These are phyloP conservation scores for Yarrowia deformans DNA, from an alignment of 805 yeast species.

Conservation along the genomic window DNA sequence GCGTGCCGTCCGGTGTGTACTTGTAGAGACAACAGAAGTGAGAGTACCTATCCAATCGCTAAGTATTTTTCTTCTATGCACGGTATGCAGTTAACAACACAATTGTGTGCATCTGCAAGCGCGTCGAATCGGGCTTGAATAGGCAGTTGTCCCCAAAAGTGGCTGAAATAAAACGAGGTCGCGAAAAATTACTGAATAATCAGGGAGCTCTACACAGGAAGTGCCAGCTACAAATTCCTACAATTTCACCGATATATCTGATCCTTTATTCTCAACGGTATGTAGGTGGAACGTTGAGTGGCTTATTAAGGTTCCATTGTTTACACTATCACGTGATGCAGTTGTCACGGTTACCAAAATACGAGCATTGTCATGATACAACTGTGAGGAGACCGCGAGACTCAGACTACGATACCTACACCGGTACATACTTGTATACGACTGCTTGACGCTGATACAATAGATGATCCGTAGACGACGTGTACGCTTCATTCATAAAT, in stretches of 20 bases:
- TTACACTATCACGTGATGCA: slow-evolving; percentile 11
- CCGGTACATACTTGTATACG: no score
- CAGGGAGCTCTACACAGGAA: not conserved
- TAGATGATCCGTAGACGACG: no score
- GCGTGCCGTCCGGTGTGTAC: not conserved
- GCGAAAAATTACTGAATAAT: not conserved
- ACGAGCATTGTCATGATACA: not conserved
- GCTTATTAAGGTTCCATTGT: slow-evolving; percentile 10
- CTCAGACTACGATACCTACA: no score
- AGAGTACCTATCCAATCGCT: not conserved
- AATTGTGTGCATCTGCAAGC: slow-evolving; percentile 6
- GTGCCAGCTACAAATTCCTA: not conserved
- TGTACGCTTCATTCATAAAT: no score
- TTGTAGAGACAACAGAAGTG: no score
- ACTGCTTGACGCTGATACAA: no score
- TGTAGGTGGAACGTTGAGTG: not conserved
- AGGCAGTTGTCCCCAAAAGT: not conserved
- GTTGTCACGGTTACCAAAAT: slow-evolving; percentile 13
- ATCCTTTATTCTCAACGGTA: not conserved
- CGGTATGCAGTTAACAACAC: slow-evolving; percentile 4
- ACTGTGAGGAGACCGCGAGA: no score
- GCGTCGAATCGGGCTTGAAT: not conserved
- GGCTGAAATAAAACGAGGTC: not conserved
- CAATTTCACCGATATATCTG: not conserved
- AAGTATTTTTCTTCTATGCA: slow-evolving; percentile 31